Percentiles rank a stretch among this genome's conserved stretches.
Evolutionary conservation across 192 early-diverging fungal genomes (phyloP).

Genomic region (Backusella macrospora): DNA sequence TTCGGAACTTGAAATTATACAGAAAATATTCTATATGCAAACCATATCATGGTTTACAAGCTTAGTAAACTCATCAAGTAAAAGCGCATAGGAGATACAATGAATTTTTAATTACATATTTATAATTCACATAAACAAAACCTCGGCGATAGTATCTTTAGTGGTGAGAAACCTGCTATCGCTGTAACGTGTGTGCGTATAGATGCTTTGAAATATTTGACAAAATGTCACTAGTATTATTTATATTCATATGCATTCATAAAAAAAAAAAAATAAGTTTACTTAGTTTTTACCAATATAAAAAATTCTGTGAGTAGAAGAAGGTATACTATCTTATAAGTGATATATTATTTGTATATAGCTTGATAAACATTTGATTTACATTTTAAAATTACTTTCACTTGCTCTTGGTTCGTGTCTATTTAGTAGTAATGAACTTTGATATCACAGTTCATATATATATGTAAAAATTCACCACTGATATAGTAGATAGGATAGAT

Average conservation of each 20-base stretch:
- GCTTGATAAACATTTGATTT: no score
- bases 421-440: neutral
- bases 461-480: neutral
- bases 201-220: neutral
- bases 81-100: neutral
- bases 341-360: no score
- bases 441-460: neutral
- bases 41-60: neutral
- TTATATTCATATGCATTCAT: neutral
- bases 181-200: neutral
- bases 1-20: neutral
- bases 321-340: no score
- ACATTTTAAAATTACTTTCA: no score
- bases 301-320: neutral
- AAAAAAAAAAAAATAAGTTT: neutral
- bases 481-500: neutral
- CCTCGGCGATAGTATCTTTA: neutral
- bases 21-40: neutral
- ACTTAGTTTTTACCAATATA: neutral
- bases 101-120: neutral
- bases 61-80: neutral
- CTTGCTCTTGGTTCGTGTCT: neutral
- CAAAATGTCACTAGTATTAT: neutral
- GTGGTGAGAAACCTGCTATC: neutral
- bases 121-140: slow-evolving; percentile 1